These are phyloP conservation scores for Stellera chamaejasme DNA, from an alignment of 345 rosid species.

Conservation along the genomic window DNA sequence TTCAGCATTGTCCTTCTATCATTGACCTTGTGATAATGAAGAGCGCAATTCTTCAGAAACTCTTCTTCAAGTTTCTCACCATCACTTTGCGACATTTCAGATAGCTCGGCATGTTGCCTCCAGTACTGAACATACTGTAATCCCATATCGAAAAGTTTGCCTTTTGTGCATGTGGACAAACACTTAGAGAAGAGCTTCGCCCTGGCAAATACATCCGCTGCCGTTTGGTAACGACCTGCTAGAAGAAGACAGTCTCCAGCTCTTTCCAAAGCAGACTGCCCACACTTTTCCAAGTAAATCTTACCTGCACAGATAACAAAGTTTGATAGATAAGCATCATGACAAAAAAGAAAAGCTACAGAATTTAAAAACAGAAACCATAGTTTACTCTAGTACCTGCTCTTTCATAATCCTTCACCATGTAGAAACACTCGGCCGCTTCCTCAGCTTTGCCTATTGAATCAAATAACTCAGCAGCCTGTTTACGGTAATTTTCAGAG, in stretches of 20 bases:
- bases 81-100: slow-evolving; percentile 3
- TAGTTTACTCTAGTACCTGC: slow-evolving; percentile 19
- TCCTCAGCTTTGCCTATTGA: slow-evolving; percentile 35
- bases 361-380: background rate
- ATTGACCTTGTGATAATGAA: slow-evolving; percentile 18
- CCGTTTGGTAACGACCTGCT: slow-evolving; percentile 21
- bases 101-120: slow-evolving; percentile 19
- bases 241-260: slow-evolving; percentile 42
- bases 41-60: slow-evolving; percentile 32
- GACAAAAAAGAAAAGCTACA: background rate
- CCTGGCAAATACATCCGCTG: slow-evolving; percentile 33
- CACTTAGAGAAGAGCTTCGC: slow-evolving; percentile 27
- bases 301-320: slow-evolving; percentile 17
- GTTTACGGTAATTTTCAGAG: slow-evolving; percentile 23
- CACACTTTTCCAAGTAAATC: slow-evolving; percentile 32
- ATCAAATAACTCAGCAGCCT: slow-evolving; percentile 41
- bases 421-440: slow-evolving; percentile 39
- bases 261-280: slow-evolving; percentile 21
- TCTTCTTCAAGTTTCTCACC: slow-evolving; percentile 23
- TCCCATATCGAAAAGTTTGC: slow-evolving; percentile 35
- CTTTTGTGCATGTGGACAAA: slow-evolving; percentile 22
- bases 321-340: too few species aligned
- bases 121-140: slow-evolving; percentile 26
- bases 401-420: slow-evolving; percentile 29
- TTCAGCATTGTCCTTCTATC: slow-evolving; percentile 29